A percentile compares a stretch with the other conserved stretches of the same genome.
phyloP scores from a whole-genome alignment of 2,329 filamentous ascomycete genomes.

The Pyrenophora teres region DNA sequence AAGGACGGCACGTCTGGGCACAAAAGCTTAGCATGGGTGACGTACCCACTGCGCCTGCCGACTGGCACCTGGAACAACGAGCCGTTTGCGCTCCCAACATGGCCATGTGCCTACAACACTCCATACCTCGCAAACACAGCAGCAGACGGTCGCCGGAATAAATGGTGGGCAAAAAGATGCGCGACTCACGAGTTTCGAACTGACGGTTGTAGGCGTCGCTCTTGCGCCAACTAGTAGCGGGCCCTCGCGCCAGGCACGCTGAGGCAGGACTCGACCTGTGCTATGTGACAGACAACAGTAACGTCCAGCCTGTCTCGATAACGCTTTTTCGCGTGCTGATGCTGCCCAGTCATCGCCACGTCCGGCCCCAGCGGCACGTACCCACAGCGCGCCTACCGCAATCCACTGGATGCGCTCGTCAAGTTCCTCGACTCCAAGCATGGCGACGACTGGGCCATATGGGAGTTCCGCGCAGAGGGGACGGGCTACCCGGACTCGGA shows the following conservation, averaged over 20 bases:
- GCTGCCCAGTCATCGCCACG: slow-evolving; percentile 63
- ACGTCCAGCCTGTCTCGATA: background rate
- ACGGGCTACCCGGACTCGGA: slow-evolving; percentile 92
- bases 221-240: slow-evolving; percentile 87
- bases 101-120: slow-evolving; percentile 7
- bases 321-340: slow-evolving; percentile 44
- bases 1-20: no score
- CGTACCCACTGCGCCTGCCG: slow-evolving; percentile 14
- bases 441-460: slow-evolving; percentile 82
- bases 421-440: slow-evolving; percentile 87
- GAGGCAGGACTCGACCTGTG: slow-evolving; percentile 92
- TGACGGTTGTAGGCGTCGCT: slow-evolving; percentile 52
- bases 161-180: slow-evolving; percentile 6
- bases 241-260: slow-evolving; percentile 79
- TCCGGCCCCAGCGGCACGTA: slow-evolving; percentile 90
- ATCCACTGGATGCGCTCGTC: slow-evolving; percentile 85
- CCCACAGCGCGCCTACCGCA: slow-evolving; percentile 90
- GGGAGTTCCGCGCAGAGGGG: slow-evolving; percentile 96
- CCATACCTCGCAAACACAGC: background rate
- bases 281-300: slow-evolving; percentile 85
- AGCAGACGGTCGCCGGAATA: background rate
- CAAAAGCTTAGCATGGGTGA: slow-evolving; percentile 3
- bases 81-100: slow-evolving; percentile 1
- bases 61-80: background rate
- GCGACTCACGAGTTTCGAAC: background rate